Evolutionary conservation across 1,284 basidiomycete genomes (phyloP), one percentile per base, ranked within the genome.

Genomic region (Cutaneotrichosporon sp.): DNA sequence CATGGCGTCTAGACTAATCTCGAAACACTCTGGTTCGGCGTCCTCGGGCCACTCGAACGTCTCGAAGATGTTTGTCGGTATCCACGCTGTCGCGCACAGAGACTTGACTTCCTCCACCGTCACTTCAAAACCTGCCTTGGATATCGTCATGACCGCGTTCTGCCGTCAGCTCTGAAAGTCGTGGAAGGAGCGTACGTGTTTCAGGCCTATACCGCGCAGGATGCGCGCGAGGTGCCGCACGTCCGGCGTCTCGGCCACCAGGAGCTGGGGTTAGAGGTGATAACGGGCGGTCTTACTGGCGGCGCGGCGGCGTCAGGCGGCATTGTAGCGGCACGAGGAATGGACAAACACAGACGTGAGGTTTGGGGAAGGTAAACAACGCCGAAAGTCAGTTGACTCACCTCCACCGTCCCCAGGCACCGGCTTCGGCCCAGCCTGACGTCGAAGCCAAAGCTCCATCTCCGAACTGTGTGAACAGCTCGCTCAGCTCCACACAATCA

Each of bases 91-190:
- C 35, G 84, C 91, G 43, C 86, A 78, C 8, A 93, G 76, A 1
- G 85, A 84, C 43, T 85, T 81, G 4, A 87, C 84, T 68, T 93
- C 88, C 75, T 96, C 90, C 10, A 90, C 90, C n/a, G 83, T 82
- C 26, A 94, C 81, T n/a, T 83, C 82, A 56, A 96, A 75, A 1
- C 90, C 91, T 30, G 80, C 78, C 37, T 80, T 76, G 18, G 83
- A 81, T 13, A 90, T 80, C 8, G 81, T 84, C 48, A 94, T 77
- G 1, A 83, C 85, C n/a, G 88, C 91, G 62, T 84, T 83, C 88
- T 92, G 43, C 30, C 38, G 42, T 40, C 54, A 60, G 49, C 42
- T 56, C 35, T 47, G 18, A 18, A 17, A 17, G 20, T 36, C 23
- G 33, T 23, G 13, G 10, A 15, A 17, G 15, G 4, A 13, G 51